Conservation (phyloP, 2,329 filamentous ascomycete genomes). For the Colletotrichum lentis region DNA sequence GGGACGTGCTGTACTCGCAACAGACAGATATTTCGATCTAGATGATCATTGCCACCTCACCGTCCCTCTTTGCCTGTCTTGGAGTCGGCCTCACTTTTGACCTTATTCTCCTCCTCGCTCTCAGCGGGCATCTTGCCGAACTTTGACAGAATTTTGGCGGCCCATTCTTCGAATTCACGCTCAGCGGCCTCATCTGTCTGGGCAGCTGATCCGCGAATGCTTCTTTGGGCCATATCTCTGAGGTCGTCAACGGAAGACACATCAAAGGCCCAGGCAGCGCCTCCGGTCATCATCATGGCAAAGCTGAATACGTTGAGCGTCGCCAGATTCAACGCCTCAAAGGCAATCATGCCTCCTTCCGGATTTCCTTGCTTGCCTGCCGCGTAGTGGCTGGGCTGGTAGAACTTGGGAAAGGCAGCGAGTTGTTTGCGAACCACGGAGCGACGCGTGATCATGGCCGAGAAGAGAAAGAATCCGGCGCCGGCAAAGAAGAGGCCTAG, state of each 20-base stretch:
- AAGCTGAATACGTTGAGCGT: conserved; percentile 85
- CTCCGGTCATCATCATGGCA: conserved; percentile 77
- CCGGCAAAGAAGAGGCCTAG: conserved; percentile 78
- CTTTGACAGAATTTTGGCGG: conserved; percentile 65
- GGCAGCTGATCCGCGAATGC: conserved; percentile 47
- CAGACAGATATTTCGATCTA: conserved; percentile 15
- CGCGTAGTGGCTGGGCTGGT: conserved; percentile 66
- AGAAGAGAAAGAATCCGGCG: conserved; percentile 76
- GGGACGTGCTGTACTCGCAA: conserved; percentile 15
- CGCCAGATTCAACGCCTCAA: conserved; percentile 84
- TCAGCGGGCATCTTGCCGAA: conserved; percentile 47
- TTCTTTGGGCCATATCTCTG: conserved; percentile 58
- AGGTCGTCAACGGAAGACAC: conserved; percentile 75
- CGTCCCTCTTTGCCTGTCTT: conserved; percentile 34
- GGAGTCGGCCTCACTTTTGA: conserved; percentile 20
- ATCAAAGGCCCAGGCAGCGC: conserved; percentile 78
- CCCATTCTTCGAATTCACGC: conserved; percentile 68
- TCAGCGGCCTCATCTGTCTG: conserved; percentile 61
- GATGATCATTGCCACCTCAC: conserved; percentile 32
- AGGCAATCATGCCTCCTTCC: conserved; percentile 75
- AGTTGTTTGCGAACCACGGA: conserved; percentile 70
- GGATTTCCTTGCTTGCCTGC: conserved; percentile 54
- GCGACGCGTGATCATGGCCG: conserved; percentile 75
- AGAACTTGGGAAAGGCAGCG: conserved; percentile 74
- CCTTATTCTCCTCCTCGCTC: conserved; percentile 1